A percentile compares a stretch with the other conserved stretches of the same genome.
Conservation (phyloP, 2,329 filamentous ascomycete species). For the Exserohilum rostratum region DNA sequence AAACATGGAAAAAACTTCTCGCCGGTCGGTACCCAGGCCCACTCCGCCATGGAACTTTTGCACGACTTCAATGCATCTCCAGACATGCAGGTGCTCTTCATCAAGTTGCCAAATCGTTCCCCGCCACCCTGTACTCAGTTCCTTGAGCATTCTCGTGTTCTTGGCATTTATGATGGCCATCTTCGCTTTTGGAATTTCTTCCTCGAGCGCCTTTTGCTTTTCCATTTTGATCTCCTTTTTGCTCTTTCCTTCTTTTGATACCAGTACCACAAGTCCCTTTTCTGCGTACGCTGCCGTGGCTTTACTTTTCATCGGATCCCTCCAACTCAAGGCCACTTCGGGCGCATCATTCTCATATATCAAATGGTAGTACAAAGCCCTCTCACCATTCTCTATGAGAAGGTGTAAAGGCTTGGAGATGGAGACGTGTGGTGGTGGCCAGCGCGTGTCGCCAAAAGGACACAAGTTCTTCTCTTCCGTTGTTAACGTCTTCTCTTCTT, state of each 20-base stretch:
- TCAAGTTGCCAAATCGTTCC: constrained; percentile 10
- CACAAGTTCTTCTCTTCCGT: neutral
- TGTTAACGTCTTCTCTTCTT: neutral
- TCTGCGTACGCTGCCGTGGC: neutral
- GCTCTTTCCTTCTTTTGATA: neutral
- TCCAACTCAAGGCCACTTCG: constrained; percentile 8
- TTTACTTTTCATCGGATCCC: neutral
- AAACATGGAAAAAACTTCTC: constrained; percentile 2
- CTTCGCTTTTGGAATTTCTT: neutral
- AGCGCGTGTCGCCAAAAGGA: constrained; percentile 7
- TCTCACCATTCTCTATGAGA: neutral
- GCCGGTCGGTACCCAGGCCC: neutral
- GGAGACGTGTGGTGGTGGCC: neutral
- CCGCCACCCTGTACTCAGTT: constrained; percentile 1
- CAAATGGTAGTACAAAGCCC: neutral
- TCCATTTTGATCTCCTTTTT: neutral
- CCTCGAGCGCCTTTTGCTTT: neutral
- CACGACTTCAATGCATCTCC: constrained; percentile 3
- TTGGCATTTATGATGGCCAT: neutral
- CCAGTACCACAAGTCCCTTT: neutral
- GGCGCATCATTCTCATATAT: neutral
- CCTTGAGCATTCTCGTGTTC: constrained; percentile 1
- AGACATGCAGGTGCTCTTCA: neutral
- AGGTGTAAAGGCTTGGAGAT: neutral
- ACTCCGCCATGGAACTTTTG: neutral